Evolutionary conservation across 2,329 filamentous ascomycete genomes (phyloP).

Genomic region (Myriangium duriaei): DNA sequence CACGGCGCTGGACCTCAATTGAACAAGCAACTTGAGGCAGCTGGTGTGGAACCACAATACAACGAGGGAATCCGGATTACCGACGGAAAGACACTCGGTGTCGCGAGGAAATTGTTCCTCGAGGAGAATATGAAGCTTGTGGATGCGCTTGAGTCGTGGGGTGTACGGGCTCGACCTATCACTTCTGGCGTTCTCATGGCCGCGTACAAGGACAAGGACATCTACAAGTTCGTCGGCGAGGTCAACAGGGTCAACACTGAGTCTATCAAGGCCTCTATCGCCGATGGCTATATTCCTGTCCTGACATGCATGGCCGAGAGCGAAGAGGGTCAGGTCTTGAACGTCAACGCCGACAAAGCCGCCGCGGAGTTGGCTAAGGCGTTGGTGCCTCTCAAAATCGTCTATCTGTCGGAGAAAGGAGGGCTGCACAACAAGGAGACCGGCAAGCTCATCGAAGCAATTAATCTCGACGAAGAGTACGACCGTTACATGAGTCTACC

Average conservation of each 20-base stretch:
- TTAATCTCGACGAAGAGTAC: constrained; percentile 95
- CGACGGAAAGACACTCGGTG: constrained; percentile 82
- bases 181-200: constrained; percentile 83
- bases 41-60: constrained; percentile 88
- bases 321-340: constrained; percentile 79
- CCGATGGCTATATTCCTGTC: constrained; percentile 82
- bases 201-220: constrained; percentile 91
- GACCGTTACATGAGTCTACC: constrained; percentile 83
- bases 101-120: constrained; percentile 85
- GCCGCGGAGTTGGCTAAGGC: constrained; percentile 83
- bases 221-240: constrained; percentile 91
- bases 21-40: constrained; percentile 78
- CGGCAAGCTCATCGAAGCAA: constrained; percentile 90
- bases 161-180: constrained; percentile 78
- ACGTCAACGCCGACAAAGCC: constrained; percentile 95
- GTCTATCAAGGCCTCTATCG: constrained; percentile 82
- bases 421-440: constrained; percentile 87
- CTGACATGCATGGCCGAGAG: constrained; percentile 95
- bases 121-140: constrained; percentile 91
- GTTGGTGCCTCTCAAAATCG: constrained; percentile 88
- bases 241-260: constrained; percentile 84
- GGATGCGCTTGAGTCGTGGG: constrained; percentile 77
- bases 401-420: constrained; percentile 97
- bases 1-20: constrained; percentile 92
- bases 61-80: constrained; percentile 94